Conservation (phyloP, 257 asterid species). For the Capsicum chinense region DNA sequence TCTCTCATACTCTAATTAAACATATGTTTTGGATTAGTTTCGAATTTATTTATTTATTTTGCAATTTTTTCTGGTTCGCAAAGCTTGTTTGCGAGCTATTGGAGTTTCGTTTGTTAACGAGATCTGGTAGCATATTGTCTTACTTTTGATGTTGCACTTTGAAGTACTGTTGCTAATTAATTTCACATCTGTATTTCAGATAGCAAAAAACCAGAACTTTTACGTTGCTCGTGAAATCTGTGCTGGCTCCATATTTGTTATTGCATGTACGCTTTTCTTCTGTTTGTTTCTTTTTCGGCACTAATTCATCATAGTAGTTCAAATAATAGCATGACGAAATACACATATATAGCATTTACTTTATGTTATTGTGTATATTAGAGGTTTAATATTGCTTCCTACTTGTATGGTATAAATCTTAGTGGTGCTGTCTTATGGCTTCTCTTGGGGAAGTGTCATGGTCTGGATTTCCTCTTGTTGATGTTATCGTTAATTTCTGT, state of each 20-base stretch:
- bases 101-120: neutral
- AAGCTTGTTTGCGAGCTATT: neutral
- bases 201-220: neutral
- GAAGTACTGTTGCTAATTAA: neutral
- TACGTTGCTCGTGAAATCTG: neutral
- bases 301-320: neutral
- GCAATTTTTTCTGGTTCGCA: neutral
- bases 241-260: conserved; percentile 10
- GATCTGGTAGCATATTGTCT: neutral
- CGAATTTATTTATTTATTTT: neutral
- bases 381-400: conserved; percentile 13
- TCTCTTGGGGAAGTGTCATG: neutral
- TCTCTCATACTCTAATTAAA: neutral
- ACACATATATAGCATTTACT: neutral
- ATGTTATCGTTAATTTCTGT: neutral
- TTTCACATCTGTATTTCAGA: neutral
- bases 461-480: neutral
- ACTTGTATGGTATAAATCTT: neutral
- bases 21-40: neutral
- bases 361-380: neutral
- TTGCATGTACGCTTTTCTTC: conserved; percentile 18
- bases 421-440: conserved; percentile 10
- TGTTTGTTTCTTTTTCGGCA: neutral
- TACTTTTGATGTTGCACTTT: neutral
- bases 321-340: neutral